Percentiles rank a stretch among this genome's conserved stretches.
These are phyloP conservation scores for Arbutus unedo DNA, from an alignment of 148 eudicot genomes.

Conservation along the genomic window DNA sequence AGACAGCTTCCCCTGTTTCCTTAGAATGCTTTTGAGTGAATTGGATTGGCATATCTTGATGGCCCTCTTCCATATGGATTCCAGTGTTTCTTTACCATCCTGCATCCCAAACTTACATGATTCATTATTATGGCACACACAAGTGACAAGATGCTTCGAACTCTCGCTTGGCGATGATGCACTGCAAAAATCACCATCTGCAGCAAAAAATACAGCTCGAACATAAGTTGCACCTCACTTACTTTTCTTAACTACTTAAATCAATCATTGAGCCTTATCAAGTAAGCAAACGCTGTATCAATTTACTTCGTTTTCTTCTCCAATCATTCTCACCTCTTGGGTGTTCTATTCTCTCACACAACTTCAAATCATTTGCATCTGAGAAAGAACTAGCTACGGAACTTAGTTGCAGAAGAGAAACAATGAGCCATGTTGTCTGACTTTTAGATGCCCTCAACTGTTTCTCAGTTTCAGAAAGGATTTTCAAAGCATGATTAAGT, in stretches of 20 bases:
- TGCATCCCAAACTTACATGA: constrained; percentile 37
- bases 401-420: constrained; percentile 79
- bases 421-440: constrained; percentile 94
- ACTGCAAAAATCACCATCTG: constrained; percentile 83
- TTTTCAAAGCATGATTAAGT: constrained; percentile 73
- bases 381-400: constrained; percentile 46
- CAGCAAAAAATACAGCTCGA: constrained; percentile 19
- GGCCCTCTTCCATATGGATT: constrained; percentile 69
- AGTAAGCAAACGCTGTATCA: neutral
- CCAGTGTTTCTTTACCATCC: constrained; percentile 50
- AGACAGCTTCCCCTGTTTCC: constrained; percentile 70
- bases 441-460: constrained; percentile 76
- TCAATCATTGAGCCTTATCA: neutral
- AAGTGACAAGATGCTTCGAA: constrained; percentile 54
- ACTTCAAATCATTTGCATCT: constrained; percentile 53
- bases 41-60: constrained; percentile 57
- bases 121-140: constrained; percentile 41
- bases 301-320: neutral
- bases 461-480: constrained; percentile 86
- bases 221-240: neutral
- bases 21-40: constrained; percentile 60
- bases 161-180: constrained; percentile 70
- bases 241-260: neutral
- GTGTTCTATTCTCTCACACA: constrained; percentile 48
- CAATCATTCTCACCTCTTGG: constrained; percentile 51